A percentile compares a stretch with the other conserved stretches of the same genome.
Conservation (phyloP, 768 basidiomycete species). For the Phanerochaete sordida region DNA sequence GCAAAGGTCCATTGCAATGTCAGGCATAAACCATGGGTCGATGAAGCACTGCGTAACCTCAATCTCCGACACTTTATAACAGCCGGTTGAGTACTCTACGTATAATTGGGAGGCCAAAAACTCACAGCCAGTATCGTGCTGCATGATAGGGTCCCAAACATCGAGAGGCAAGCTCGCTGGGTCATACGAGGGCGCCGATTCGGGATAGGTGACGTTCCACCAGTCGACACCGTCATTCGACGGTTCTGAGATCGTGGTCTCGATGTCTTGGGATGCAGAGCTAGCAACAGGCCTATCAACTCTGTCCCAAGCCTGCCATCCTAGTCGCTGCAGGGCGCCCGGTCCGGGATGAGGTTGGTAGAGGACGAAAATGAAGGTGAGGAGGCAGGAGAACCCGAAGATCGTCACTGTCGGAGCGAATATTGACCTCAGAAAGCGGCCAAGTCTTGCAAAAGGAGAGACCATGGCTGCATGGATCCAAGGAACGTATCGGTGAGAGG, state of each 20-base stretch:
- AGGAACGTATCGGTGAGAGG: neutral
- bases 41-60: constrained; percentile 64
- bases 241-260: constrained; percentile 5
- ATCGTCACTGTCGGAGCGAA: constrained; percentile 59
- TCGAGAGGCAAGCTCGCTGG: constrained; percentile 75
- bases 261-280: constrained; percentile 9
- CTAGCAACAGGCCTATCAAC: constrained; percentile 19
- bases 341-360: constrained; percentile 77
- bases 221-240: constrained; percentile 48
- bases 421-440: constrained; percentile 50
- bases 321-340: constrained; percentile 65
- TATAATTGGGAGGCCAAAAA: neutral
- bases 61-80: constrained; percentile 71
- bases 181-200: constrained; percentile 39
- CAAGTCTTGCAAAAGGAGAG: constrained; percentile 29
- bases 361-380: constrained; percentile 76
- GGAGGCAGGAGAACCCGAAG: constrained; percentile 64
- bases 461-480: constrained; percentile 21
- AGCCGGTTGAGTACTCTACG: neutral
- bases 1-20: constrained; percentile 46
- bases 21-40: constrained; percentile 48
- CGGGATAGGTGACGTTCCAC: constrained; percentile 57
- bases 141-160: constrained; percentile 72
- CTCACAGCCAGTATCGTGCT: constrained; percentile 71
- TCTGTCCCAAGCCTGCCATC: constrained; percentile 91